A percentile compares a stretch with the other conserved stretches of the same genome.
These are phyloP conservation scores for Aspergillus mulundensis DNA, from an alignment of 495 filamentous ascomycete species.

Conservation along the genomic window DNA sequence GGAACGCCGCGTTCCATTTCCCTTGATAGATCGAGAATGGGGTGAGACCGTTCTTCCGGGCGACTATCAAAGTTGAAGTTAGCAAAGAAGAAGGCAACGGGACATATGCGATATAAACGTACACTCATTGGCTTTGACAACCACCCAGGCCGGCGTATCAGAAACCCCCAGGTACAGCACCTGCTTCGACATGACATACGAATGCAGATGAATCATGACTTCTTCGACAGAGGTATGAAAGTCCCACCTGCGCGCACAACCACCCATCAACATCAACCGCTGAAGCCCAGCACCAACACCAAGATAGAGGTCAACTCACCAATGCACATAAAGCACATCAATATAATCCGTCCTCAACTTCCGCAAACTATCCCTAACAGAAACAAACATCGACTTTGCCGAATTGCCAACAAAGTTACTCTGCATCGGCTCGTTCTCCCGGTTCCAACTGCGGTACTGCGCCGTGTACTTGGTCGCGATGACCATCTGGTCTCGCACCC, in stretches of 20 bases:
- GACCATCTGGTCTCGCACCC: constrained; percentile 58
- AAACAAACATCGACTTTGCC: constrained; percentile 53
- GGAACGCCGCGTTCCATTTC: constrained; percentile 51
- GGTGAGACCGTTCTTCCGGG: constrained; percentile 56
- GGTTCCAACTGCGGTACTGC: constrained; percentile 18
- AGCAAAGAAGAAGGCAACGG: neutral
- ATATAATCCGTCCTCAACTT: constrained; percentile 64
- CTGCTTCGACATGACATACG: constrained; percentile 54
- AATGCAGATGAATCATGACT: constrained; percentile 66
- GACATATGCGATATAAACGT: neutral
- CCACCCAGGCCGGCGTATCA: constrained; percentile 67
- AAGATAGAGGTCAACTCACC: neutral
- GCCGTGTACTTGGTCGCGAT: constrained; percentile 70
- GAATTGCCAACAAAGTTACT: constrained; percentile 57
- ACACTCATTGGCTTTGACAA: constrained; percentile 61
- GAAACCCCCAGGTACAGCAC: constrained; percentile 66
- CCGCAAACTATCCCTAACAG: constrained; percentile 50
- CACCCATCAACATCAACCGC: too few species aligned
- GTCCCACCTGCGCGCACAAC: constrained; percentile 64
- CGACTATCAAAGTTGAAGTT: constrained; percentile 18
- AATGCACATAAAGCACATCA: constrained; percentile 34
- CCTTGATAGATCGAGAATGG: constrained; percentile 69
- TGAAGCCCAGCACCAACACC: too few species aligned
- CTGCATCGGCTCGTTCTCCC: constrained; percentile 32
- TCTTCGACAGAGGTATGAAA: constrained; percentile 59